Conservation (phyloP, 2,329 filamentous ascomycete genomes). For the Dissoconium aciculare region DNA sequence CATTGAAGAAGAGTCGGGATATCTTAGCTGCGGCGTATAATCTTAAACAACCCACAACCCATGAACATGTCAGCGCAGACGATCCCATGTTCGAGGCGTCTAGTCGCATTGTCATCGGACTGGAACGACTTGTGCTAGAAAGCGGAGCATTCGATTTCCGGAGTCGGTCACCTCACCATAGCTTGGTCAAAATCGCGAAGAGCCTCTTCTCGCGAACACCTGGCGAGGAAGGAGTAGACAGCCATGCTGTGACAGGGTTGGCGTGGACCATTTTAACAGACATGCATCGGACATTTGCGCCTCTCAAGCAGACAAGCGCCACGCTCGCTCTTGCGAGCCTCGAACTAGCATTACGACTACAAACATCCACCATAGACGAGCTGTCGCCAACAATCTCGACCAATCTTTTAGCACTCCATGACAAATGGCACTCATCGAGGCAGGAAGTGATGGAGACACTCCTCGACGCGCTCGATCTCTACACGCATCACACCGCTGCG, state of each 20-base stretch:
- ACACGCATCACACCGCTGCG: constrained; percentile 63
- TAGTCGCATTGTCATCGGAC: constrained; percentile 67
- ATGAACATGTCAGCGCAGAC: constrained; percentile 60
- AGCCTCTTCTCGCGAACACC: constrained; percentile 34
- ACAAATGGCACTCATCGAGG: constrained; percentile 29
- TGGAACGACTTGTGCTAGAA: constrained; percentile 87
- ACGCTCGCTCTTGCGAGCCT: constrained; percentile 70
- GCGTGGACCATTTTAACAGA: constrained; percentile 78
- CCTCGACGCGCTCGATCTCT: constrained; percentile 80
- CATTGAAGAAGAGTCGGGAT: constrained; percentile 87
- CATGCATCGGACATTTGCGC: constrained; percentile 82
- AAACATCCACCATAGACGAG: constrained; percentile 8
- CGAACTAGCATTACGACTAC: constrained; percentile 62
- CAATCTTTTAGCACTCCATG: too few relatives aligned
- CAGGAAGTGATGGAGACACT: constrained; percentile 55
- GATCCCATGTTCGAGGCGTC: constrained; percentile 70
- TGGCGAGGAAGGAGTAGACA: constrained; percentile 33
- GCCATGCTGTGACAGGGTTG: constrained; percentile 29
- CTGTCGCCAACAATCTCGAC: constrained; percentile 20
- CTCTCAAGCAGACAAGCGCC: constrained; percentile 76
- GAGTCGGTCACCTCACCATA: constrained; percentile 71
- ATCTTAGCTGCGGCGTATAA: constrained; percentile 86
- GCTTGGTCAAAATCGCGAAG: constrained; percentile 56
- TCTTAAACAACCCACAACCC: constrained; percentile 48
- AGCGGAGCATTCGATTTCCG: constrained; percentile 88